Base-by-base conservation (phyloP, 2,329 filamentous ascomycete species). In the Fusarium sp. region DNA sequence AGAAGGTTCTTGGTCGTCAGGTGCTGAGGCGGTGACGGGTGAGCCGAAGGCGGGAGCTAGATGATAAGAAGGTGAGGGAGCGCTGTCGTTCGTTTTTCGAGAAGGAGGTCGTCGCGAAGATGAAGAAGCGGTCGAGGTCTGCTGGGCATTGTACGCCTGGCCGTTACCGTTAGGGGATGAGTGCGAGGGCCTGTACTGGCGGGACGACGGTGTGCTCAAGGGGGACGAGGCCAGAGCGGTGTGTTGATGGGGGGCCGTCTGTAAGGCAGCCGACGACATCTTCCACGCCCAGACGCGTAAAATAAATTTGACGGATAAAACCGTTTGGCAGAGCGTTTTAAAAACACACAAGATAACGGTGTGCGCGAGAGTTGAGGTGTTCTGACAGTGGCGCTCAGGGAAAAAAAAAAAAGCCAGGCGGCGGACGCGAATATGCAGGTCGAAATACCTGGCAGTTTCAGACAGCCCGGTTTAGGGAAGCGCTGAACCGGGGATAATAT, bases 221-320 rank as follows among this genome's bases (percentile, higher is more conserved):
- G 87, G 85, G 74, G 86, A 85, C 68, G 85, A 83, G 61, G 85
- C 82, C 75, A 87, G 79, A 71, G 84, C 83, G 70, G 84, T 82
- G 79, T 87, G 86, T 79, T 88, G 87, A 81, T 89, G 88, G 76
- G 88, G 85, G 79, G 86, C 83, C 73, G 88, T 84, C 82, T 92
- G 90, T 80, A 92, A 83, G 77, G 88, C 88, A 85, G 90, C 88
- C 81, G 88, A 90, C 83, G 79, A 82, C 81, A 82, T 83, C 65
- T 78, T 82, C 68, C 74, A 77, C 74, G 73, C 73, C 65, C 63
- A 68, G 68, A 78, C 76, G 74, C 73, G 76, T 70, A 78, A 48
- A 61, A 47, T 30, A 38, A 65, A 56, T 30, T 48, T 54, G 70
- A 65, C 60, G 44, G 55, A 64, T 44, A 33, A 51, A 61, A 60